Base-by-base conservation (phyloP, 1,284 basidiomycete genomes). In the Xanthoconium separans region DNA sequence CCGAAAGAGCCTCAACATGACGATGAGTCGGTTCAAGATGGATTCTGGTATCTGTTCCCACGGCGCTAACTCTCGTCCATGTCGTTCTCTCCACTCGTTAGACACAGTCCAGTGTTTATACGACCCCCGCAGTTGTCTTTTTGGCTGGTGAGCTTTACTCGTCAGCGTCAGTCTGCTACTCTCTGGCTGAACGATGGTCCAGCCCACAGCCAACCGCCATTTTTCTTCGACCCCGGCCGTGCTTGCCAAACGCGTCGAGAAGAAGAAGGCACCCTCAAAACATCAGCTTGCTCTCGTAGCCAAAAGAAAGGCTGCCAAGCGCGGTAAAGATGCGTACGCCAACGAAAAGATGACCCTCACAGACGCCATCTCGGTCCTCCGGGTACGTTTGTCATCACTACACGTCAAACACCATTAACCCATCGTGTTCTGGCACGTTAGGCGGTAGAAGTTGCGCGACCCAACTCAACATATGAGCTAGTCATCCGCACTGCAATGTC, bases 371-470 rank as follows among this genome's bases (percentile, higher is more conserved):
- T 72, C 77, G 31, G 82, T 89, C 49, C 74, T 91, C 54, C 83
- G 87, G 55, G 88, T 89, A 65, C 54, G 85, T 76, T 46, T 37
- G 27, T 8, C n/a, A 15, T 47, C 34, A 20, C 43, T 29, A 13
- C 51, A 39, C 44, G 31, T 41, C 42, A 37, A 0, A 3, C 48
- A 12, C 50, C 20, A 27, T 54, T 60, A 33, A 62, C 30, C n/a
- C 27, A 15, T 34, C 34, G 16, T 47, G 22, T 58, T 43, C 16
- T 6, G 22, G 44, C 18, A 30, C 18, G 10, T 15, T 58, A 94
- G 91, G 83, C 92, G 20, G 82, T 92, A 13, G 91, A 94, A 71
- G 87, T 93, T 51, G 80, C 85, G 24, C 81, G 80, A 53, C 87
- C 91, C 7, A 78, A 79, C 54, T 79, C 90, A 4, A 87, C 88